Conservation (phyloP, 352 stramenopile species). For the Lagenidium sp. region DNA sequence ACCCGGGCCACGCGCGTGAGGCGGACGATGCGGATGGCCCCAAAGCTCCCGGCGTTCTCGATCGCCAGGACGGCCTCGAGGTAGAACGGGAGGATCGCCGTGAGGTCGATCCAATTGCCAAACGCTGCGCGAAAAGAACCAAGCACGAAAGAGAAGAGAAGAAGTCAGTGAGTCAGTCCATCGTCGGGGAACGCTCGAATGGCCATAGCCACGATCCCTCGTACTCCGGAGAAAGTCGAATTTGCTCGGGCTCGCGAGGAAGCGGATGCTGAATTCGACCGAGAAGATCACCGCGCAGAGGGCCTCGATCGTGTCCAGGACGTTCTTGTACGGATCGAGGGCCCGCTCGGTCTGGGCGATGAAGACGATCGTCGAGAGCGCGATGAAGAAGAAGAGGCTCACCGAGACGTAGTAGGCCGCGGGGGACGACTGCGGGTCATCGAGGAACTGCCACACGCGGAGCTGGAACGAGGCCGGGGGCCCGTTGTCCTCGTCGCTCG, state of each 20-base stretch:
- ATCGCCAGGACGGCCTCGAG: constrained; percentile 59
- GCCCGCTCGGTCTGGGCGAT: constrained; percentile 49
- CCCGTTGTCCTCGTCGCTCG: not conserved
- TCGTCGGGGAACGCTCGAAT: not conserved
- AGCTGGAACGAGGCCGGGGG: constrained; percentile 9
- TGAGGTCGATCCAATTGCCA: constrained; percentile 78
- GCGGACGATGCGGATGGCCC: constrained; percentile 75
- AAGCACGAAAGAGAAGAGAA: not conserved
- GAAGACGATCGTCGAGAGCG: constrained; percentile 56
- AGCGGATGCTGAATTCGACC: constrained; percentile 44
- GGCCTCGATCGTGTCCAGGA: constrained; percentile 30
- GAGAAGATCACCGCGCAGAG: constrained; percentile 50
- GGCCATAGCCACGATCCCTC: not conserved
- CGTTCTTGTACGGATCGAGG: constrained; percentile 22
- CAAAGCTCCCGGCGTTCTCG: constrained; percentile 53
- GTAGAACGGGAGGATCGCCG: constrained; percentile 81
- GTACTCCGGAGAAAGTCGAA: constrained; percentile 38
- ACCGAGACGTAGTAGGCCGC: constrained; percentile 56
- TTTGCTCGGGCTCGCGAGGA: constrained; percentile 39
- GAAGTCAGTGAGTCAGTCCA: not conserved
- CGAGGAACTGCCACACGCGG: constrained; percentile 40
- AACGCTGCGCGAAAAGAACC: constrained; percentile 21
- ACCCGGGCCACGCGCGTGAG: constrained; percentile 77
- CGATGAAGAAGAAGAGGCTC: constrained; percentile 51
- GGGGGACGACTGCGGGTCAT: constrained; percentile 59